phyloP scores from a whole-genome alignment of 371 early-diverging fungal genomes.

The Lichtheimia ornata region DNA sequence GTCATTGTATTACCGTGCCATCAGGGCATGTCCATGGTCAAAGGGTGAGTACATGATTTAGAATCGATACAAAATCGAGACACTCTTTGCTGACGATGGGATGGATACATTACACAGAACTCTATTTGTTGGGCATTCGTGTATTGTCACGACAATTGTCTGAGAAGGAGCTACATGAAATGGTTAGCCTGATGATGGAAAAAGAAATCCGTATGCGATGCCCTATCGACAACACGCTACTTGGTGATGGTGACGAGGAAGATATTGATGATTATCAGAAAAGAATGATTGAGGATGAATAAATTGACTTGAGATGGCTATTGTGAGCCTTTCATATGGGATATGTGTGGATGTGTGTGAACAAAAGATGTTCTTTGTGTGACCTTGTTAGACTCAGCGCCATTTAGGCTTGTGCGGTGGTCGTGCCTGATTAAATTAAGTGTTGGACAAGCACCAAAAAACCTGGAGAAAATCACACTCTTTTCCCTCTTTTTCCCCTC shows the following conservation, averaged over 20 bases:
- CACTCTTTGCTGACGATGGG: not conserved
- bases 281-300: not conserved
- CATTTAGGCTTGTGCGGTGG: too few species aligned
- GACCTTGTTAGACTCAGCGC: too few species aligned
- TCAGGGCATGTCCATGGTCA: constrained; percentile 73
- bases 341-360: too few species aligned
- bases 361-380: too few species aligned
- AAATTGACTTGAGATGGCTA: too few species aligned
- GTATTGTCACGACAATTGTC: constrained; percentile 38
- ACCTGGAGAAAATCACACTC: too few species aligned
- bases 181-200: constrained; percentile 63
- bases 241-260: not conserved
- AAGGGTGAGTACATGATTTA: constrained; percentile 47
- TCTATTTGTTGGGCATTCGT: constrained; percentile 58
- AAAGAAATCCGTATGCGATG: constrained; percentile 62
- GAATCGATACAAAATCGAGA: not conserved
- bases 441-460: too few species aligned
- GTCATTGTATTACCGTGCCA: constrained; percentile 56
- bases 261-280: not conserved
- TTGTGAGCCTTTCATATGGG: too few species aligned
- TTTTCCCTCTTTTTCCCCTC: constrained; percentile 2
- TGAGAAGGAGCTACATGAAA: constrained; percentile 54
- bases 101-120: constrained; percentile 30
- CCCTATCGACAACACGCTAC: constrained; percentile 6
- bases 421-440: too few species aligned